Base-by-base conservation (phyloP, 73 alveolate genomes). In the Paramecium bursaria region DNA sequence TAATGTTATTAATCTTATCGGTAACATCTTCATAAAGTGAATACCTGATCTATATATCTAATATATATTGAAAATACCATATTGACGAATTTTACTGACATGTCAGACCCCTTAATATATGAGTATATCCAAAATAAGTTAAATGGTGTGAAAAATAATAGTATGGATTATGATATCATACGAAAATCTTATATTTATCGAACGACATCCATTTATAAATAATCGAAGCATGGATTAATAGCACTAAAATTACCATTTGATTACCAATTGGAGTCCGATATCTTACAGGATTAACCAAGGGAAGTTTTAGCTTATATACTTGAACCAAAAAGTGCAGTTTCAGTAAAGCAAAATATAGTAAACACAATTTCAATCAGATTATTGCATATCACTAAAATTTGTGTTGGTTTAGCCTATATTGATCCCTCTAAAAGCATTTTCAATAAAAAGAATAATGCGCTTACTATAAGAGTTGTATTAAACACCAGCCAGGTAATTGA, bases 351-450 rank as follows among this genome's bases (percentile, higher is more conserved):
- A n/a, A 67, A 14, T 25, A 67, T 23, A 9, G 55, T 17, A 67
- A 67, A 67, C 0, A 47, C 57, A 0, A 13, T 15, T 67, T 67
- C 82, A 31, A 42, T 30, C 4, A 67, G 17, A 13, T 23, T 25
- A 3, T 25, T 47, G 5, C 33, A 31, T 25, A 67, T 25, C 3
- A 67, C 55, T 42, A 67, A 33, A 3, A 67, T 39, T 42, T 67
- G 44, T 2, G 82, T 67, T 3, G 82, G 57, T 67, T 47, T 67
- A 19, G 82, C 60, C 19, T 67, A 35, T n/a, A 67, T 67, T 35
- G 82, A 67, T 0, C 82, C 82, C 44, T 67, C 82, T 21, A 67
- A 67, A 15, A 67, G 19, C 21, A 67, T 67, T 67, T 67, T 67
- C 53, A 67, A 25, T 13, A 67, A 21, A 67, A 67, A 67, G 9